phyloP scores from a whole-genome alignment of 768 basidiomycete genomes.

The Trametes elegans region DNA sequence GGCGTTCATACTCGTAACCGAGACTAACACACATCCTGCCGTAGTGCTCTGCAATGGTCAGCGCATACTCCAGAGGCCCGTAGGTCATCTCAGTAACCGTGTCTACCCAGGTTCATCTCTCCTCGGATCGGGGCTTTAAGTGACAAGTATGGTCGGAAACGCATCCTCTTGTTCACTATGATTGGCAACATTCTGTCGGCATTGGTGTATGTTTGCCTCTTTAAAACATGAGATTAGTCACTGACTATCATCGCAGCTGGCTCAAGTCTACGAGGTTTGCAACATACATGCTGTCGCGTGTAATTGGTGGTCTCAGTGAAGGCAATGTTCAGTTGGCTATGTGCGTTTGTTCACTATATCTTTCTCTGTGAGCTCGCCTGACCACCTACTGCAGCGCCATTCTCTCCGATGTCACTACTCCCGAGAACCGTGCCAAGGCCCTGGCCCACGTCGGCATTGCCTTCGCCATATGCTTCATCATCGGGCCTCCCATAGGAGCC shows the following conservation, averaged over 20 bases:
- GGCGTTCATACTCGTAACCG: background rate
- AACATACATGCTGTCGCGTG: slow-evolving; percentile 83
- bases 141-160: slow-evolving; percentile 88
- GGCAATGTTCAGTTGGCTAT: slow-evolving; percentile 97
- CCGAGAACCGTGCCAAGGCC: slow-evolving; percentile 76
- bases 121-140: slow-evolving; percentile 81
- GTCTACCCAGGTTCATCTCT: slow-evolving; percentile 53
- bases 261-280: slow-evolving; percentile 87
- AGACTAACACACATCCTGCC: background rate
- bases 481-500: slow-evolving; percentile 92
- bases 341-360: slow-evolving; percentile 58
- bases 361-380: background rate
- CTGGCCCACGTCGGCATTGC: slow-evolving; percentile 94
- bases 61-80: background rate
- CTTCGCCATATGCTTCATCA: slow-evolving; percentile 92
- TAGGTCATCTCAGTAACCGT: background rate
- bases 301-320: slow-evolving; percentile 92
- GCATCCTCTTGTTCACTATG: slow-evolving; percentile 83
- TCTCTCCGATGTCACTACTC: slow-evolving; percentile 85
- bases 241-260: slow-evolving; percentile 55
- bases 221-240: background rate
- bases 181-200: slow-evolving; percentile 92
- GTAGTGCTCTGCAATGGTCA: slow-evolving; percentile 69
- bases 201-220: slow-evolving; percentile 57
- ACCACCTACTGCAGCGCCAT: slow-evolving; percentile 62